These are phyloP conservation scores for Novakomyces olei DNA, from an alignment of 805 yeast species.

Conservation along the genomic window DNA sequence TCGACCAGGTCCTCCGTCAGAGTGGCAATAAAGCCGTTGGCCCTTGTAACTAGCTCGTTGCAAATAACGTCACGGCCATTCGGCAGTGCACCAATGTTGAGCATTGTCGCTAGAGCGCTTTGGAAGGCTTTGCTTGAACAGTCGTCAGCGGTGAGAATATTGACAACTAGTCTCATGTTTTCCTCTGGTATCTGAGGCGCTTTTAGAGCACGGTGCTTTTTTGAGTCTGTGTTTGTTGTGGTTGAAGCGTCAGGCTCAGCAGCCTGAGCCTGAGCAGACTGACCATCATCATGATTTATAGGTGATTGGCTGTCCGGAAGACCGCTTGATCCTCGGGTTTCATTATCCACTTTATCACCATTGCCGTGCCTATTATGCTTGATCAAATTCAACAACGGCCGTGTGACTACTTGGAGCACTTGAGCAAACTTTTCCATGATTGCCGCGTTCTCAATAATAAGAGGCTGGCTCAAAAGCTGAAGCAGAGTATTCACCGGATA, in stretches of 20 bases:
- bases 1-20: constrained; percentile 33
- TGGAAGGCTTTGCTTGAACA: constrained; percentile 72
- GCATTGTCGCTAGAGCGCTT: constrained; percentile 62
- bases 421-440: constrained; percentile 58
- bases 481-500: constrained; percentile 58
- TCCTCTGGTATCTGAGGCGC: constrained; percentile 44
- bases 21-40: constrained; percentile 33
- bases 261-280: constrained; percentile 3
- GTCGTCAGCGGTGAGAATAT: constrained; percentile 54
- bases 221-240: constrained; percentile 5
- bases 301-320: background rate
- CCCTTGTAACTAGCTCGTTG: constrained; percentile 39
- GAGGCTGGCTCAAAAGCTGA: constrained; percentile 33
- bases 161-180: constrained; percentile 39
- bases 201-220: too few species aligned
- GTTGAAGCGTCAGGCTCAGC: background rate
- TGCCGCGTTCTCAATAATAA: constrained; percentile 50
- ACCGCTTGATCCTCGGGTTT: background rate
- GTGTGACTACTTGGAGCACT: constrained; percentile 53
- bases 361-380: constrained; percentile 17
- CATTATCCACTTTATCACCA: constrained; percentile 10
- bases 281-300: background rate
- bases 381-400: constrained; percentile 39
- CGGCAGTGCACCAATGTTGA: constrained; percentile 39
- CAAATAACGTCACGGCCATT: constrained; percentile 47